phyloP scores from a whole-genome alignment of 2,329 filamentous ascomycete species.

The Botryotinia globosa region DNA sequence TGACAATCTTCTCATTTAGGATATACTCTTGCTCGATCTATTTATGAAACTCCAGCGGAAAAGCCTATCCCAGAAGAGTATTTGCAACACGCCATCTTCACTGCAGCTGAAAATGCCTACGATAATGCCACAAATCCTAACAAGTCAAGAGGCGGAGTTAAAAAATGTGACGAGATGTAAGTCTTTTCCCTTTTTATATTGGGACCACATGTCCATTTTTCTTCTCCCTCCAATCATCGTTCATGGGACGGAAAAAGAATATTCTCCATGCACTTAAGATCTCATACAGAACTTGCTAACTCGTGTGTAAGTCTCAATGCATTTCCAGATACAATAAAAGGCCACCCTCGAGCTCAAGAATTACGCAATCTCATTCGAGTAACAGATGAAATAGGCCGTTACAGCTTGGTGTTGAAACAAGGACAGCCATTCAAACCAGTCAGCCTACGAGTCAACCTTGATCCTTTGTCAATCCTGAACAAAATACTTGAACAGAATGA shows the following conservation, averaged over 20 bases:
- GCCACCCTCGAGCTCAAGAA: conserved; percentile 51
- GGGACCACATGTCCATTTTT: neutral
- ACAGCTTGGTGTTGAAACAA: conserved; percentile 74
- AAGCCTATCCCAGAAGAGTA: conserved; percentile 48
- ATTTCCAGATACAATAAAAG: conserved; percentile 57
- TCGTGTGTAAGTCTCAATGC: conserved; percentile 53
- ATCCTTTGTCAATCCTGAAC: conserved; percentile 69
- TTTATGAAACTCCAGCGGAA: conserved; percentile 55
- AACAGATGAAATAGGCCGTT: conserved; percentile 72
- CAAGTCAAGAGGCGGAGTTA: conserved; percentile 69
- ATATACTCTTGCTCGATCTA: conserved; percentile 59
- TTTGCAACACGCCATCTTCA: conserved; percentile 60
- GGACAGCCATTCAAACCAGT: conserved; percentile 78
- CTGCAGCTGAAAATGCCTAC: conserved; percentile 66
- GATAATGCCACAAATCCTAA: conserved; percentile 83
- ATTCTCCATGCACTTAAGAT: neutral
- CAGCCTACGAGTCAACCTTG: conserved; percentile 70
- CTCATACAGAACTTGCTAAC: neutral
- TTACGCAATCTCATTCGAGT: conserved; percentile 66
- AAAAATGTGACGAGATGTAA: conserved; percentile 74
- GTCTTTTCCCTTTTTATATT: conserved; percentile 32
- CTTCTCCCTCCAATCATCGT: neutral
- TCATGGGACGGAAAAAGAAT: neutral
- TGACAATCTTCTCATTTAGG: conserved; percentile 42
- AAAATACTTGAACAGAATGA: conserved; percentile 75